Conservation (phyloP, 2,329 filamentous ascomycete species). For the Chaetomiaceae sp. region DNA sequence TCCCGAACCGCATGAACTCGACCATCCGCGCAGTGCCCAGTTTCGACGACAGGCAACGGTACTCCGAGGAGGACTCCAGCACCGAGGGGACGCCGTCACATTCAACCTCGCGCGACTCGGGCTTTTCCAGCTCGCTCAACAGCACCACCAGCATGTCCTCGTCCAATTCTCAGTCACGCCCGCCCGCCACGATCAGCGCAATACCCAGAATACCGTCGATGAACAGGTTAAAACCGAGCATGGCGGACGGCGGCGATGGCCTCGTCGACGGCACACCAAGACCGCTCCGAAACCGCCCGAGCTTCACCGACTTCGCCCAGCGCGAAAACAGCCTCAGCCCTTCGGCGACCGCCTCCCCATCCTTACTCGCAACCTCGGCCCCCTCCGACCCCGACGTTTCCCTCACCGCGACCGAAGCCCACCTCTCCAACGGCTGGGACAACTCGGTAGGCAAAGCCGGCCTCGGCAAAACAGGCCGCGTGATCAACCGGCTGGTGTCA, state of each 20-base stretch:
- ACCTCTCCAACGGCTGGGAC: constrained; percentile 42
- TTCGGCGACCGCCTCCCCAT: constrained; percentile 8
- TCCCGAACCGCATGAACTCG: constrained; percentile 34
- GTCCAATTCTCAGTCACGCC: constrained; percentile 31
- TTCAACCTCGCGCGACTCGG: constrained; percentile 38
- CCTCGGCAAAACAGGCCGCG: constrained; percentile 68
- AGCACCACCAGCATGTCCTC: constrained; percentile 49
- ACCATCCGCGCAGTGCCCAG: constrained; percentile 56
- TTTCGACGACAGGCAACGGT: constrained; percentile 40
- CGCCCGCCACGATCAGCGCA: constrained; percentile 28
- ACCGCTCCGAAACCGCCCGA: constrained; percentile 14
- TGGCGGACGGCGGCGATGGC: constrained; percentile 12
- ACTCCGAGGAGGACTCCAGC: constrained; percentile 40
- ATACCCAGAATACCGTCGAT: constrained; percentile 29
- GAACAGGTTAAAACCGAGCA: constrained; percentile 35
- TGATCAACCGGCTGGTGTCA: constrained; percentile 75
- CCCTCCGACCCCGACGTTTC: constrained; percentile 18
- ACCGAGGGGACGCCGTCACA: constrained; percentile 34
- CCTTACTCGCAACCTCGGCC: background rate
- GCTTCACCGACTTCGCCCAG: constrained; percentile 27
- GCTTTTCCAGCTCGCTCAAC: constrained; percentile 52
- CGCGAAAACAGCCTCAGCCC: constrained; percentile 24
- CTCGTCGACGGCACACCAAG: constrained; percentile 15
- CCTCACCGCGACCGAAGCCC: constrained; percentile 28
- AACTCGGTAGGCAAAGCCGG: constrained; percentile 65